Evolutionary conservation across 2,329 filamentous ascomycete species (phyloP).

Genomic region (Magnaporthales sp.): DNA sequence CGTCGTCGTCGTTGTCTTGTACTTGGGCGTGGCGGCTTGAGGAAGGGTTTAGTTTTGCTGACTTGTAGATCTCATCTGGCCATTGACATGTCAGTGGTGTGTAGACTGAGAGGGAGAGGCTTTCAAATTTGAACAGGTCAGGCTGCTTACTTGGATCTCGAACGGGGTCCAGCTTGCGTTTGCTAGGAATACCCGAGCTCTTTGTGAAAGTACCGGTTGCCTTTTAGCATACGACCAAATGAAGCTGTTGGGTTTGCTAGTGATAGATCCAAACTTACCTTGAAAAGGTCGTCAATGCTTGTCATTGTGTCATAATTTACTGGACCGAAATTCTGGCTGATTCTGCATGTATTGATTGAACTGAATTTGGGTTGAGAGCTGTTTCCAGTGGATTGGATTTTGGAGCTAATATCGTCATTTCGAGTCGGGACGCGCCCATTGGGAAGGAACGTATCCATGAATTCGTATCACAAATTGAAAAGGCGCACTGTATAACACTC

Average conservation of each 20-base stretch:
- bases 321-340: neutral
- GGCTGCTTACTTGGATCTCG: constrained; percentile 50
- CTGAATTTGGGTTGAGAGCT: neutral
- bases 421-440: neutral
- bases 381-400: neutral
- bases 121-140: no score
- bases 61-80: constrained; percentile 55
- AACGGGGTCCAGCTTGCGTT: constrained; percentile 54
- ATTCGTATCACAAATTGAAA: neutral
- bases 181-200: constrained; percentile 41
- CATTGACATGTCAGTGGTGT: neutral
- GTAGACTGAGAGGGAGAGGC: neutral
- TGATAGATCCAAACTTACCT: constrained; percentile 26
- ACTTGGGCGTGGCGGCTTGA: constrained; percentile 36
- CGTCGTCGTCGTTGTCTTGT: constrained; percentile 30
- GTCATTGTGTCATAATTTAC: constrained; percentile 31
- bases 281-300: constrained; percentile 52
- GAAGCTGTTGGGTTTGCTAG: neutral
- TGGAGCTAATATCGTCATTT: neutral
- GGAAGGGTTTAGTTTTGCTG: constrained; percentile 41
- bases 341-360: neutral
- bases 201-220: constrained; percentile 9
- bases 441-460: neutral
- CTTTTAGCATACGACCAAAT: neutral
- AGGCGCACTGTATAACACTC: neutral